phyloP scores from a whole-genome alignment of 2,329 filamentous ascomycete species.

The Pseudogymnoascus sp. region DNA sequence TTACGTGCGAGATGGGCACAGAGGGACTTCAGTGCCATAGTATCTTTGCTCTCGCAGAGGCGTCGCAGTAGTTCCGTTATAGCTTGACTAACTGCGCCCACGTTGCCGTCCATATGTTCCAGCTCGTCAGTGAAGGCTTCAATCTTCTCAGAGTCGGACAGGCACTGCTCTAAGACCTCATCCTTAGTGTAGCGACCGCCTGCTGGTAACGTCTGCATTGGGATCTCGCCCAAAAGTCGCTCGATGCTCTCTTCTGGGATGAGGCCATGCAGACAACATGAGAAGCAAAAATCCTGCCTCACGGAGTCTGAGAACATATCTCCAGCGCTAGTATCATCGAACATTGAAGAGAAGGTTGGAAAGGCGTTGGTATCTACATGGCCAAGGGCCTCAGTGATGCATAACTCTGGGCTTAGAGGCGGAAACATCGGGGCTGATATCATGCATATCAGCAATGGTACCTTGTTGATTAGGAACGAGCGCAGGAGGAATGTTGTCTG shows the following conservation, averaged over 20 bases:
- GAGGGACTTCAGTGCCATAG: conserved; percentile 68
- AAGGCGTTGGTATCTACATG: conserved; percentile 56
- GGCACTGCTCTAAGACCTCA: conserved; percentile 68
- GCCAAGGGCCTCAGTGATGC: conserved; percentile 57
- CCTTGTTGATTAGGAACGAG: conserved; percentile 75
- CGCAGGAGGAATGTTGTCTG: conserved; percentile 64
- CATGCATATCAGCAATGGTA: conserved; percentile 53
- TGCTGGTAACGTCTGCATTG: conserved; percentile 68
- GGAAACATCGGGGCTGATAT: conserved; percentile 51
- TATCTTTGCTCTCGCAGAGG: conserved; percentile 66
- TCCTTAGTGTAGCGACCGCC: conserved; percentile 71
- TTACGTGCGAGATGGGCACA: conserved; percentile 68
- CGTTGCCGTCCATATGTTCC: conserved; percentile 86
- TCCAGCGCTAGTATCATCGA: conserved; percentile 46
- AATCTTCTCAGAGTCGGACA: conserved; percentile 65
- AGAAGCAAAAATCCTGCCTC: conserved; percentile 76
- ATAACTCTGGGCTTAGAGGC: conserved; percentile 52
- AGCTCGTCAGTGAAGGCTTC: conserved; percentile 73
- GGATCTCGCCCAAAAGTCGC: conserved; percentile 73
- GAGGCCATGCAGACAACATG: conserved; percentile 82
- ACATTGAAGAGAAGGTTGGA: conserved; percentile 56
- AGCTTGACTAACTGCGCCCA: conserved; percentile 74
- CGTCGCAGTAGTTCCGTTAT: conserved; percentile 64
- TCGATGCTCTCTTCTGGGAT: conserved; percentile 72
- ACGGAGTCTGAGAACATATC: conserved; percentile 58